Evolutionary conservation across 768 basidiomycete genomes (phyloP), one percentile per base, ranked within the genome.

Genomic region (Suillus brevipes): DNA sequence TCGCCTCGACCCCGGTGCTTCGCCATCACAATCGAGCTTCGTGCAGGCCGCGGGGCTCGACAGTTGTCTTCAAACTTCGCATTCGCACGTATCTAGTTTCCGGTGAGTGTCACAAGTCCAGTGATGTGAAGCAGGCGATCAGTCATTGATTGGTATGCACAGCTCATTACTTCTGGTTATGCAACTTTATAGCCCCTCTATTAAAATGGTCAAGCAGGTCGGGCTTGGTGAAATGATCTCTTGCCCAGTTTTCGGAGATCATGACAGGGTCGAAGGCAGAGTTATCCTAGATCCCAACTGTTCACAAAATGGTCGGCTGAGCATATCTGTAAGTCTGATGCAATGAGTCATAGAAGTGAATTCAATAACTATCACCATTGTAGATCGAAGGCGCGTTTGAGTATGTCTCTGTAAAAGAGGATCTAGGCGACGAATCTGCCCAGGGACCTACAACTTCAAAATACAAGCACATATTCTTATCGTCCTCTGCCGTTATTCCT

Each of bases 361-460:
- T 45, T n/a, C 36, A 36, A 60, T 66, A 36, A 71, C 37, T 50
- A 23, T 50, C 4, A 6, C 12, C 40, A 60, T 14, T 53, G 9
- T 66, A 91, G 89, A 76, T 91, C 59, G 87, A 90, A 77, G 89
- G 89, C 7, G 73, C 79, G 12, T 88, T 91, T 70, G 75, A 79
- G 23, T 87, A 85, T 61, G 64, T 72, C 37, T 76, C 78, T 31
- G 66, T 75, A 40, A 67, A 67, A 16, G 62, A 64, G 65, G 70
- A 70, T 14, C 42, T 53, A 12, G 65, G 67, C 12, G 66, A 73
- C 34, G 72, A 72, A 31, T 66, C 53, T 66, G 67, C 23, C 67
- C 67, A 70, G 56, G 49, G 67, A 65, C 57, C 71, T 66, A 61
- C 60, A 67, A 67, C 67, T 73, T 74, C 43, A 43, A 72, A 65